Evolutionary conservation across 2,329 filamentous ascomycete species (phyloP).

Genomic region (Cadophora sp.): DNA sequence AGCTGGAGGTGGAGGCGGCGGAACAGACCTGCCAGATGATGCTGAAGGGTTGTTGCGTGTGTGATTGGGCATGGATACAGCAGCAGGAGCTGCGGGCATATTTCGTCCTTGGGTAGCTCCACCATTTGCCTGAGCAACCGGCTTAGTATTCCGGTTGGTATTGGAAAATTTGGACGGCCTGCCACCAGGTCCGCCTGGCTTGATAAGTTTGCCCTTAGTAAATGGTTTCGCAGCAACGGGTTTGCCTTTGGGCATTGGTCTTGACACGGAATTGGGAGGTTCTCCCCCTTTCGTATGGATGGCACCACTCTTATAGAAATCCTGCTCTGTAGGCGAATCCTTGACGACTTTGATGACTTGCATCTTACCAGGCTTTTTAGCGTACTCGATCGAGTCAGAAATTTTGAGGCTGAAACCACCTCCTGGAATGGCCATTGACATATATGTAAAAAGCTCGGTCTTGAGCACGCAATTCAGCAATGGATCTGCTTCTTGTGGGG

Average conservation of each 20-base stretch:
- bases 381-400: constrained; percentile 86
- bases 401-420: constrained; percentile 84
- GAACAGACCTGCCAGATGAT: constrained; percentile 57
- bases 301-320: constrained; percentile 92
- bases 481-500: constrained; percentile 91
- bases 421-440: constrained; percentile 77
- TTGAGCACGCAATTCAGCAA: constrained; percentile 93
- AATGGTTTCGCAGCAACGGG: constrained; percentile 88
- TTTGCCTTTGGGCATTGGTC: constrained; percentile 85
- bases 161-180: constrained; percentile 74
- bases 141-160: constrained; percentile 45
- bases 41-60: constrained; percentile 61
- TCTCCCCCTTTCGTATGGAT: constrained; percentile 89
- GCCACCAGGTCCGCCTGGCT: constrained; percentile 84
- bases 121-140: constrained; percentile 37
- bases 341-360: constrained; percentile 89
- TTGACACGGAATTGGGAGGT: constrained; percentile 80
- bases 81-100: constrained; percentile 43
- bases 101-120: constrained; percentile 30
- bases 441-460: constrained; percentile 95
- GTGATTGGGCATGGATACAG: constrained; percentile 55
- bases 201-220: constrained; percentile 90
- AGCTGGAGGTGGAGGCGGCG: constrained; percentile 66
- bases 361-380: constrained; percentile 96
- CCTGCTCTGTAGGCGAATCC: constrained; percentile 77